phyloP scores from a whole-genome alignment of 1,284 basidiomycete genomes.

The Inonotus obliquus region DNA sequence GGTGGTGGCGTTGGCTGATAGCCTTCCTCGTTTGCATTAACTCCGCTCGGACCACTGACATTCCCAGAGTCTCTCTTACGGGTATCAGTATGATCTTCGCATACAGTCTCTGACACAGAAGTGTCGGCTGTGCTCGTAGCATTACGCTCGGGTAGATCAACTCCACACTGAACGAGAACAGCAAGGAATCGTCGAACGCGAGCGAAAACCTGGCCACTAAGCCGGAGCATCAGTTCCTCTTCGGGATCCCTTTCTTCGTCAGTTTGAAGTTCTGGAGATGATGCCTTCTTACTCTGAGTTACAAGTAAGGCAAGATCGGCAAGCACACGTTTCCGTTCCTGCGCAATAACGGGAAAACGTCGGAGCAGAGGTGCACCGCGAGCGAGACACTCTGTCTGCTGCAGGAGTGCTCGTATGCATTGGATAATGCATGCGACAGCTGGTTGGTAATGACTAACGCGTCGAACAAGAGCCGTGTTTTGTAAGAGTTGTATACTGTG shows the following conservation, averaged over 20 bases:
- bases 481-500: slow-evolving; percentile 85
- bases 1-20: slow-evolving; percentile 4
- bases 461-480: slow-evolving; percentile 73
- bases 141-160: slow-evolving; percentile 58
- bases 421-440: slow-evolving; percentile 89
- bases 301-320: slow-evolving; percentile 83
- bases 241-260: slow-evolving; percentile 51
- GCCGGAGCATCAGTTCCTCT: slow-evolving; percentile 67
- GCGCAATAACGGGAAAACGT: slow-evolving; percentile 61
- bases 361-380: slow-evolving; percentile 76
- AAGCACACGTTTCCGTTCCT: slow-evolving; percentile 80
- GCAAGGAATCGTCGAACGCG: slow-evolving; percentile 67
- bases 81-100: not conserved
- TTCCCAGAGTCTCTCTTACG: slow-evolving; percentile 2
- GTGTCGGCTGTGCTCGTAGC: slow-evolving; percentile 3
- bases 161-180: slow-evolving; percentile 75
- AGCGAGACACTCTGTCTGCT: slow-evolving; percentile 80
- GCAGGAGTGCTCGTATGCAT: slow-evolving; percentile 86
- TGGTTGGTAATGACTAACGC: slow-evolving; percentile 79
- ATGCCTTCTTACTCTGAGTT: slow-evolving; percentile 76
- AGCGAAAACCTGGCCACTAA: slow-evolving; percentile 70
- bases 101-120: slow-evolving; percentile 6
- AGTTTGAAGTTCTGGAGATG: slow-evolving; percentile 43
- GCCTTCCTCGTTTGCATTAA: slow-evolving; percentile 9
- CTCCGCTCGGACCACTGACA: slow-evolving; percentile 6